Evolutionary conservation across 1,139 yeast species (phyloP).

Genomic region (Maudiozyma humilis): DNA sequence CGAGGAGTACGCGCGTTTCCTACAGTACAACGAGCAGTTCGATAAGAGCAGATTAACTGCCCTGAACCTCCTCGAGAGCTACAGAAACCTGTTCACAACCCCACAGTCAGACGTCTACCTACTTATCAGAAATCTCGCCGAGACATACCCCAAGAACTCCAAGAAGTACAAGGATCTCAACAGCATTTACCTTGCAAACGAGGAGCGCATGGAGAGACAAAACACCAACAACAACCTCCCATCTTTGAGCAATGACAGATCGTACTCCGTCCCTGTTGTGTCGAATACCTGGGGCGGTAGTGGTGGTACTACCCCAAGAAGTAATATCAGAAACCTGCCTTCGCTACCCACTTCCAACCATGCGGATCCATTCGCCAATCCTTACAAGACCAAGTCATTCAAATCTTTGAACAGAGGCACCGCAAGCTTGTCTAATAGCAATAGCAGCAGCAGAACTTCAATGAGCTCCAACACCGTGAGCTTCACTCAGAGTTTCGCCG

Average conservation of each 20-base stretch:
- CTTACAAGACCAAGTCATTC: conserved; percentile 8
- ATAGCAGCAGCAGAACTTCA: conserved; percentile 1
- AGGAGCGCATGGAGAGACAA: conserved; percentile 21
- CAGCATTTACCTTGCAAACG: conserved; percentile 27
- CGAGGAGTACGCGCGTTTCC: conserved; percentile 42
- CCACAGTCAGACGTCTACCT: conserved; percentile 43
- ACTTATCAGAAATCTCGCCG: conserved; percentile 49
- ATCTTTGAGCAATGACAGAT: conserved; percentile 36
- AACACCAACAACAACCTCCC: conserved; percentile 43
- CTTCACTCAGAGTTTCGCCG: conserved; percentile 8
- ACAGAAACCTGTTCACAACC: conserved; percentile 43
- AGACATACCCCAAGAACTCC: conserved; percentile 41
- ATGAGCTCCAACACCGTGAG: conserved; percentile 8
- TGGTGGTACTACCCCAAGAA: conserved; percentile 3
- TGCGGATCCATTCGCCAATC: conserved; percentile 19
- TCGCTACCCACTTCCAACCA: conserved; percentile 19
- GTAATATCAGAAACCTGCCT: conserved; percentile 23
- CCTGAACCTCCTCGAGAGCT: conserved; percentile 41
- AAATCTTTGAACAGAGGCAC: conserved; percentile 6
- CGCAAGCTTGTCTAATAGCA: background rate
- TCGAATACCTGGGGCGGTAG: conserved; percentile 27
- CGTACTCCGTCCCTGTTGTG: conserved; percentile 16
- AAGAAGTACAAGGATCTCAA: conserved; percentile 31
- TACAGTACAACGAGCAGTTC: conserved; percentile 42
- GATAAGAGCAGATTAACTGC: conserved; percentile 43